Percentiles rank a stretch among this genome's conserved stretches.
Evolutionary conservation across 2,329 filamentous ascomycete species (phyloP).

Genomic region (Cercospora sesami): DNA sequence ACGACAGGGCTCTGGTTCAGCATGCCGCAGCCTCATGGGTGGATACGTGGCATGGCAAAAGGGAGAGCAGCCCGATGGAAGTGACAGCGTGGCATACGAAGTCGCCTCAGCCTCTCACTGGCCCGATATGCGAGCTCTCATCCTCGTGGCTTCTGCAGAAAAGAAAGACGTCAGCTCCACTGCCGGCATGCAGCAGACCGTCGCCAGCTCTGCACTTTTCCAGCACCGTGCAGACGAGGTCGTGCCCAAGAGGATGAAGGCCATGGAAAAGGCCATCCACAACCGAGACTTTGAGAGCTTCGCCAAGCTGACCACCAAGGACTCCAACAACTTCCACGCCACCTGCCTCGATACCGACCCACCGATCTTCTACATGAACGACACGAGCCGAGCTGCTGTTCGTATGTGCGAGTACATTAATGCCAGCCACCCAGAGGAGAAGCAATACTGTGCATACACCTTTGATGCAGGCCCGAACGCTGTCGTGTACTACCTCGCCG

Average conservation of each 20-base stretch:
- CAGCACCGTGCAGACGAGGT: slow-evolving; percentile 70
- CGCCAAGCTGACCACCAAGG: slow-evolving; percentile 88
- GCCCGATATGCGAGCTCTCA: slow-evolving; percentile 89
- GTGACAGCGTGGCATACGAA: slow-evolving; percentile 83
- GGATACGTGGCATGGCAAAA: slow-evolving; percentile 95
- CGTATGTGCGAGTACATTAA: slow-evolving; percentile 89
- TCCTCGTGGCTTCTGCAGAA: slow-evolving; percentile 86
- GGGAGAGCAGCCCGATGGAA: slow-evolving; percentile 73
- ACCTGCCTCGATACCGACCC: slow-evolving; percentile 93
- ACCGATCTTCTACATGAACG: slow-evolving; percentile 98
- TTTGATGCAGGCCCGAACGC: slow-evolving; percentile 97
- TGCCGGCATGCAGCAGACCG: slow-evolving; percentile 95
- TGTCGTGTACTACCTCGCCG: slow-evolving; percentile 89
- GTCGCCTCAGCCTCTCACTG: slow-evolving; percentile 88
- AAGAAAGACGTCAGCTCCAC: slow-evolving; percentile 96
- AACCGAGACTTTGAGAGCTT: slow-evolving; percentile 81
- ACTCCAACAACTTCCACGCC: slow-evolving; percentile 96
- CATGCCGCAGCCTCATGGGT: slow-evolving; percentile 88
- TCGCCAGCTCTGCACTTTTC: slow-evolving; percentile 88
- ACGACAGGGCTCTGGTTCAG: slow-evolving; percentile 89
- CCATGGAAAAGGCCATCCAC: slow-evolving; percentile 80
- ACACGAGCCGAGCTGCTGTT: slow-evolving; percentile 83
- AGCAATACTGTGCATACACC: slow-evolving; percentile 85
- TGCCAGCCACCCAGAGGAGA: slow-evolving; percentile 62
- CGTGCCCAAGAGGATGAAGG: slow-evolving; percentile 78